These are phyloP conservation scores for Chlamydomonas reinhardtii DNA, from an alignment of 163 green algal species.

Conservation along the genomic window DNA sequence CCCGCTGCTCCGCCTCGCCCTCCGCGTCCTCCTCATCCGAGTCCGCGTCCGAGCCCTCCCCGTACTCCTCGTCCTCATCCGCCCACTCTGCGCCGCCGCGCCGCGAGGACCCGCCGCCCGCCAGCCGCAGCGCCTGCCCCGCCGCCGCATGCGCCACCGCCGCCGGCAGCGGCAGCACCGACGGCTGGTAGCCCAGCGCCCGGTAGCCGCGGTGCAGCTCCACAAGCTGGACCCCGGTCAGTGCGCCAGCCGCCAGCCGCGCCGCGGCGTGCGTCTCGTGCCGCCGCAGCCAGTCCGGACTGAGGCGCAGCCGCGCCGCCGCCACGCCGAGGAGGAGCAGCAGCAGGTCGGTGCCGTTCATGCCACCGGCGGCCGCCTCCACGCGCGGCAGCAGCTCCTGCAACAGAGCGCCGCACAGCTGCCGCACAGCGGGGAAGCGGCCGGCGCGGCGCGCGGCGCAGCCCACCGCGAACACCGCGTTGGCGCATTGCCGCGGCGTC, in stretches of 20 bases:
- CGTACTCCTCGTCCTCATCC: no score
- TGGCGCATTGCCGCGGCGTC: conserved; percentile 19
- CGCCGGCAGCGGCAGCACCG: not conserved
- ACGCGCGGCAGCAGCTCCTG: not conserved
- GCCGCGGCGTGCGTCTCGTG: not conserved
- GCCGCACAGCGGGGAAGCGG: not conserved
- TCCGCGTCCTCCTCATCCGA: no score
- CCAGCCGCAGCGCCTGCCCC: no score
- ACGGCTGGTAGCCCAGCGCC: not conserved
- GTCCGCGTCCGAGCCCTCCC: no score
- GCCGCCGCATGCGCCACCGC: not conserved
- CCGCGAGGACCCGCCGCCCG: no score
- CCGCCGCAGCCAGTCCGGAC: not conserved
- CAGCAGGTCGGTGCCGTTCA: conserved; percentile 20
- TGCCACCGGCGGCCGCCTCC: no score
- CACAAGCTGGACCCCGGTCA: not conserved
- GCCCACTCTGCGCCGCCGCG: no score
- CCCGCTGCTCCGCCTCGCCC: no score
- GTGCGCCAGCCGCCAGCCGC: not conserved
- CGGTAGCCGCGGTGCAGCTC: conserved; percentile 31
- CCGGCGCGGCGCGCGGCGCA: not conserved
- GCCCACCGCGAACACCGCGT: conserved; percentile 36
- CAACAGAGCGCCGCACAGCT: conserved; percentile 18
- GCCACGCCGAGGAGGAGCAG: conserved; percentile 8
- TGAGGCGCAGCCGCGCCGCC: not conserved